Base-by-base conservation (phyloP, 1,284 basidiomycete species). In the Tilletia setariae region DNA sequence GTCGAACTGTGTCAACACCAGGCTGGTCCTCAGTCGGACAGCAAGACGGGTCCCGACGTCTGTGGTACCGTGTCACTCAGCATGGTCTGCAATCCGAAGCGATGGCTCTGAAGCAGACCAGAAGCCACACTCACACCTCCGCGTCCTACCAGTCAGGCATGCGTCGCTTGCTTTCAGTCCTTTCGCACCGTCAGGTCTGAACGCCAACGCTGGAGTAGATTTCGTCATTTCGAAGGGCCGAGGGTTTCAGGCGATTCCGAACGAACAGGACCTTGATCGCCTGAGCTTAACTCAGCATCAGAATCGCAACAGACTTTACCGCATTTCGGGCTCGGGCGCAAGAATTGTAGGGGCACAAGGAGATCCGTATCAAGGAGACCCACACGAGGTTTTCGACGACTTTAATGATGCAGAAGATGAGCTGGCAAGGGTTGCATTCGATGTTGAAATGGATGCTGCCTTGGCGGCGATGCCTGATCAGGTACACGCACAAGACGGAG, bases 1-100 rank as follows among this genome's bases (percentile, higher is more conserved):
- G 77, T 69, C 69, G 40, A 79, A 77, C 56, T 64, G 70, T 49
- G 63, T 79, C 56, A 74, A 77, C n/a, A 72, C 73, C 0, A 66
- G 77, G 0, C 43, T 74, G 62, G 67, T 75, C 11, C 53, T 79
- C 3, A 68, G 67, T 64, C 65, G 68, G 53, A 76, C 74, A 0
- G 16, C 64, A 3, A 68, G 68, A 2, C 66, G 72, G 9, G 64
- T 70, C 2, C 8, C 63, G 16, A 61, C 28, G 16, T 35, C 56
- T 25, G 28, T 61, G 13, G 28, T 61, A 11, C 56, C 56, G 2
- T 6, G 19, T 49, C 46, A 49, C 46, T 49, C 46, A 16, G 46
- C 4, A 19, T 49, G 16, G 46, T 61, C 56, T 8, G 28, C 30
- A 35, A 9, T 25, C 16, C 56, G 32, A 21, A 19, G 4, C 9